Evolutionary conservation across 345 rosid species (phyloP), one percentile per base, ranked within the genome.

Genomic region (Rhodamnia argentea): DNA sequence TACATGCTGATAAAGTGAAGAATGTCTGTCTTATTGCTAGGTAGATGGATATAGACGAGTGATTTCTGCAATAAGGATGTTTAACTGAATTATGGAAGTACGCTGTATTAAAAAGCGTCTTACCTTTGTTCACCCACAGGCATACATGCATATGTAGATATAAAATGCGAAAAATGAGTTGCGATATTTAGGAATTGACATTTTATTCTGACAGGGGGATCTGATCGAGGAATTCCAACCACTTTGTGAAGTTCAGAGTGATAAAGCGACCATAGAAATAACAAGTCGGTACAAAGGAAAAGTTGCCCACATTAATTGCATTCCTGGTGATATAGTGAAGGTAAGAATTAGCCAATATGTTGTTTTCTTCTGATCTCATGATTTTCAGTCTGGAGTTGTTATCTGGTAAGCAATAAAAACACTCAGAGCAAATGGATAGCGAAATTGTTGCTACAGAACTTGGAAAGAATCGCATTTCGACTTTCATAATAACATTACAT

Each of bases 211-310:
- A 82, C 88, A 96, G 99, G 99, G 98, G 3, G 98, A 96, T 90
- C 86, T 57, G 88, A 89, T 97, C 18, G 98, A 96, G 83, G 99
- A 97, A 90, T 96, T 96, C 90, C 98, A 97, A 87, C 98, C 95
- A n/a, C 91, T 96, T 10, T 96, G 99, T 84, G 99, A 96, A 93
- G 98, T 97, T 87, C 99, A 97, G 88, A 97, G 99, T 29, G 99
- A 97, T 89, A 97, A 97, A 89, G 99, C 99, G 56, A 96, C 98
- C 1, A 96, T 97, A 76, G 98, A 95, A 89, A 97, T 97, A 64
- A 97, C 99, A 0, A 97, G 99, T 83, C 96, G 98, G n/a, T 97
- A 95, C 88, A 92, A 91, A 84, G 99, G 99, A 60, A 97, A 92
- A 91, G 94, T 94, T 70, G 89, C 91, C 83, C 87, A 89, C 62